Conservation (phyloP, 768 basidiomycete species). For the Tylopilus felleus region DNA sequence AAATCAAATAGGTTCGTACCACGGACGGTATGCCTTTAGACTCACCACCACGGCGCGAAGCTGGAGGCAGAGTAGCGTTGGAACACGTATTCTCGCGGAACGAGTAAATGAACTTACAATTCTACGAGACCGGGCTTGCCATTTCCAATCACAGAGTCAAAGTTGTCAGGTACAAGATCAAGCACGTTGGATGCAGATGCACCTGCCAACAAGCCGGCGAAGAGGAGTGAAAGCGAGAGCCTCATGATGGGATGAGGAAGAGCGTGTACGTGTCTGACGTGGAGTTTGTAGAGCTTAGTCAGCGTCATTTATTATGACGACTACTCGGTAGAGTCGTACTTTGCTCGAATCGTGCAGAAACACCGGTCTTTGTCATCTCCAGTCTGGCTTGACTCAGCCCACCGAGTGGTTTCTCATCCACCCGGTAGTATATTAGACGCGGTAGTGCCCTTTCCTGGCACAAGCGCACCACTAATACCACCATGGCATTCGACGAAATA, state of each 20-base stretch:
- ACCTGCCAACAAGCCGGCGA: constrained; percentile 51
- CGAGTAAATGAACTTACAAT: constrained; percentile 58
- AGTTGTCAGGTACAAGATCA: constrained; percentile 72
- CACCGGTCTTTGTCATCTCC: background rate
- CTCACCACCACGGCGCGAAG: constrained; percentile 88
- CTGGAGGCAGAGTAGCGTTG: constrained; percentile 35
- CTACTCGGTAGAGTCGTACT: too few relatives aligned
- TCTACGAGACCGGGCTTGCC: constrained; percentile 86
- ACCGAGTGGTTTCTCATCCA: constrained; percentile 26
- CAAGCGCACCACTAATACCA: too few relatives aligned
- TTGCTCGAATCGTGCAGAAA: too few relatives aligned
- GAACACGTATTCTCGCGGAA: background rate
- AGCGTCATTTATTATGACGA: too few relatives aligned
- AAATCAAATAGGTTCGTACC: background rate
- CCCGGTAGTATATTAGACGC: background rate
- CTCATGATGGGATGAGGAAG: constrained; percentile 46
- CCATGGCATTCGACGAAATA: constrained; percentile 35
- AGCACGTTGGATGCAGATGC: constrained; percentile 78
- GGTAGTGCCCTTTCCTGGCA: background rate
- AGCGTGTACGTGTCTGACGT: constrained; percentile 23
- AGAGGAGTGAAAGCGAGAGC: constrained; percentile 52
- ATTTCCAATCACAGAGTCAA: constrained; percentile 69
- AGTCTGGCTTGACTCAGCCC: too few relatives aligned
- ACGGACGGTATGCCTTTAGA: constrained; percentile 3
- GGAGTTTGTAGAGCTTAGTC: constrained; percentile 26